Evolutionary conservation across 1,284 basidiomycete species (phyloP), one percentile per base, ranked within the genome.

Genomic region (Termitomyces sp.): DNA sequence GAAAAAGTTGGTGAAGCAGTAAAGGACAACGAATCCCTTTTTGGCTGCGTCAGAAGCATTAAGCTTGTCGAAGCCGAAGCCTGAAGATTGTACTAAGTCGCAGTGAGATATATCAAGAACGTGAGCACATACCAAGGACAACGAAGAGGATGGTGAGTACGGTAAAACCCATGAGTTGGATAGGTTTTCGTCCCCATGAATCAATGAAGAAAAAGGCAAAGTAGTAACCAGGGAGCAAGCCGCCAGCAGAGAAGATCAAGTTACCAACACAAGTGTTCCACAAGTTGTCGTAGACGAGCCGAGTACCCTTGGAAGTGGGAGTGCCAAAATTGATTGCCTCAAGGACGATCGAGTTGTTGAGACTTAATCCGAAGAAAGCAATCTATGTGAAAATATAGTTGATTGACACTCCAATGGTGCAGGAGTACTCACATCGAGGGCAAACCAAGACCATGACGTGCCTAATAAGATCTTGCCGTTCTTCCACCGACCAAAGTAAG

Each of bases 351-450:
- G 82, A 80, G 5, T 85, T 87, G 75, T 94, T 94, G 55, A 93
- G 77, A 55, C 89, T 86, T 41, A 93, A 80, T 58, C 90, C 91
- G 70, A 92, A 92, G 75, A 94, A 94, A 33, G 85, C 84, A 70
- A 92, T 83, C 80, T 92, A 41, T 55, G 59, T 59, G 19, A 1
- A 46, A 26, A 26, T 24, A 15, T 15, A 17, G 17, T 12, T 17
- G 1, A 28, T 5, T n/a, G 2, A 17, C 8, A 9, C 28, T 4
- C 9, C 10, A 10, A 5, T 17, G 28, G 9, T 5, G 36, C 19
- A 17, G 6, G 7, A 26, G 7, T 21, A 45, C 81, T 46, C 47
- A 81, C 82, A 58, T 90, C 89, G 33, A 88, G 75, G 1, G 88
- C 86, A 61, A 93, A 92, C 90, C 90, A 92, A 13, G 80, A 82